These are phyloP conservation scores for Xerocomus spinulosus DNA, from an alignment of 768 basidiomycete genomes.

Conservation along the genomic window DNA sequence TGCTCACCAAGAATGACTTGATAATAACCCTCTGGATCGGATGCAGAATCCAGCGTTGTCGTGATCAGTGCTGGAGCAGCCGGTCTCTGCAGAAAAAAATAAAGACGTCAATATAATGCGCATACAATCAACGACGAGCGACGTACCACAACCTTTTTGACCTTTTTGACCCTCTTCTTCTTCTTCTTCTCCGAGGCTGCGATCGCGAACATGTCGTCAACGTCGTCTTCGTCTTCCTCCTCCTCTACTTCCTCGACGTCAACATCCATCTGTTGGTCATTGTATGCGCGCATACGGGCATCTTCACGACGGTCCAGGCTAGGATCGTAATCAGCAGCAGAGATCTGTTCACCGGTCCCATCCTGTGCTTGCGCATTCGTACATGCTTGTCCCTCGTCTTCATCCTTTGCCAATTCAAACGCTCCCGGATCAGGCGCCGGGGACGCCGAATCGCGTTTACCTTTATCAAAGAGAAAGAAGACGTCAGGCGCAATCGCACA, in stretches of 20 bases:
- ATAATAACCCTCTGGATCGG: slow-evolving; percentile 96
- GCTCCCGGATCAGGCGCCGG: slow-evolving; percentile 52
- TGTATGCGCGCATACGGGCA: slow-evolving; percentile 61
- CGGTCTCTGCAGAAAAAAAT: slow-evolving; percentile 38
- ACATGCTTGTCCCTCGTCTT: slow-evolving; percentile 45
- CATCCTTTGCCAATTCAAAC: slow-evolving; percentile 68
- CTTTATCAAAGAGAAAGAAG: slow-evolving; percentile 27
- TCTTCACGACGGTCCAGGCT: slow-evolving; percentile 80
- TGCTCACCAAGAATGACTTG: slow-evolving; percentile 91
- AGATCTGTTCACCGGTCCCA: slow-evolving; percentile 61
- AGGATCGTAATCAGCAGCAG: slow-evolving; percentile 91
- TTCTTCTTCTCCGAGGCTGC: slow-evolving; percentile 45
- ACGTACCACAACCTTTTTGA: slow-evolving; percentile 55
- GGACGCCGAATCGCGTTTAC: slow-evolving; percentile 51
- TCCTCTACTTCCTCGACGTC: slow-evolving; percentile 48
- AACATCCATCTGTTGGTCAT: slow-evolving; percentile 32
- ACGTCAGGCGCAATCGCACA: not conserved
- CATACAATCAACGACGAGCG: not conserved
- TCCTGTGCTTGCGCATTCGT: slow-evolving; percentile 44
- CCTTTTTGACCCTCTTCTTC: slow-evolving; percentile 52
- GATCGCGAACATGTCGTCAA: slow-evolving; percentile 95
- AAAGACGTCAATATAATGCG: slow-evolving; percentile 1
- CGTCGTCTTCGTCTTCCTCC: slow-evolving; percentile 76
- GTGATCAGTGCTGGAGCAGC: slow-evolving; percentile 62
- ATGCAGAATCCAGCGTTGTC: slow-evolving; percentile 81